Percentiles rank a stretch among this genome's conserved stretches.
These are phyloP conservation scores for Monilinia laxa DNA, from an alignment of 2,329 filamentous ascomycete genomes.

Conservation along the genomic window DNA sequence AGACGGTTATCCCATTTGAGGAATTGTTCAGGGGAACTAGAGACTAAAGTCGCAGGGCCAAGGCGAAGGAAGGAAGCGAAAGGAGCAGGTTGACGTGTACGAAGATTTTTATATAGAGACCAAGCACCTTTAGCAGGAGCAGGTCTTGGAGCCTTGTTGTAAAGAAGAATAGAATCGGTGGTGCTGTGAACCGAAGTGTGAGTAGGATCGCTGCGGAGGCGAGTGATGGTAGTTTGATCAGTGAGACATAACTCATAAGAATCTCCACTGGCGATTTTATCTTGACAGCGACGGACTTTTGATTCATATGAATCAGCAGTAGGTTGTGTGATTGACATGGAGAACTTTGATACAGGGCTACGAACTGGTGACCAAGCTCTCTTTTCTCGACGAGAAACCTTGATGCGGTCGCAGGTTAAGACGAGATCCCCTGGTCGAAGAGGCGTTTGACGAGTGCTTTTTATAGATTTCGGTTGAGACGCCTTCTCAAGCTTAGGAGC, in stretches of 20 bases:
- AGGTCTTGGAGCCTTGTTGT: slow-evolving; percentile 25
- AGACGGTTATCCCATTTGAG: slow-evolving; percentile 59
- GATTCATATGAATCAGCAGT: slow-evolving; percentile 37
- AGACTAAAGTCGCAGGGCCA: slow-evolving; percentile 67
- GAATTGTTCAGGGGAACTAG: slow-evolving; percentile 87
- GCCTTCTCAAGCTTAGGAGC: slow-evolving; percentile 24
- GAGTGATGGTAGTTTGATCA: slow-evolving; percentile 36
- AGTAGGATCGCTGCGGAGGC: slow-evolving; percentile 18
- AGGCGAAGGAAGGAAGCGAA: slow-evolving; percentile 78
- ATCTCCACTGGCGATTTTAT: slow-evolving; percentile 42
- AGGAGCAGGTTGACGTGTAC: slow-evolving; percentile 39
- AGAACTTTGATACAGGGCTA: background rate
- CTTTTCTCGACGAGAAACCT: slow-evolving; percentile 19
- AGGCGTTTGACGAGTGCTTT: slow-evolving; percentile 12
- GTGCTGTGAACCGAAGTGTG: slow-evolving; percentile 15
- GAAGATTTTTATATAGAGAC: slow-evolving; percentile 39
- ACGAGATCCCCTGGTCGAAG: slow-evolving; percentile 14
- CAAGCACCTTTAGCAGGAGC: slow-evolving; percentile 30
- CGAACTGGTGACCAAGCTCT: slow-evolving; percentile 22
- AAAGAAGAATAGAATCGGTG: slow-evolving; percentile 21
- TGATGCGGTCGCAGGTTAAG: slow-evolving; percentile 19
- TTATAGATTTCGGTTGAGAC: slow-evolving; percentile 19
- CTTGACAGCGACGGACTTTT: slow-evolving; percentile 42
- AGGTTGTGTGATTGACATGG: slow-evolving; percentile 33
- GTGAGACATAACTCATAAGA: slow-evolving; percentile 47